Conservation (phyloP, 768 basidiomycete genomes). For the Agrocybe praecox region DNA sequence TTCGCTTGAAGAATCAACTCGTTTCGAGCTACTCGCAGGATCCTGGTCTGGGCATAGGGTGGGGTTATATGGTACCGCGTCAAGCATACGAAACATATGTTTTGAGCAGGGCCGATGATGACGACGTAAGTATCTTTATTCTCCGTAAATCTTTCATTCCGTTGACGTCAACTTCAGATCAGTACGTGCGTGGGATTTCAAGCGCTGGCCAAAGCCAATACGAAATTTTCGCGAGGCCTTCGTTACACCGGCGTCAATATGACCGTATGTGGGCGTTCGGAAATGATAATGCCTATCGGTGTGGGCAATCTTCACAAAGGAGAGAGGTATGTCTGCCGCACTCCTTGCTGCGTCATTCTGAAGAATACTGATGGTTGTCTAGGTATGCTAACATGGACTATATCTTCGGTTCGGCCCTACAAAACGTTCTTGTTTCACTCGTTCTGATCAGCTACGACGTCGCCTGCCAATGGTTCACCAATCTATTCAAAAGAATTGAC, state of each 20-base stretch:
- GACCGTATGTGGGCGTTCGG: neutral
- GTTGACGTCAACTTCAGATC: neutral
- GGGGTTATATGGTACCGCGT: slow-evolving; percentile 10
- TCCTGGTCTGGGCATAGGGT: slow-evolving; percentile 7
- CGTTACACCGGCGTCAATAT: neutral
- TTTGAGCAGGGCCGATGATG: slow-evolving; percentile 1
- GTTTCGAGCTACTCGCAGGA: slow-evolving; percentile 11
- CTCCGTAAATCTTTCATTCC: neutral
- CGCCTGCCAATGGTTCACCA: neutral
- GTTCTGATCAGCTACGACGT: neutral
- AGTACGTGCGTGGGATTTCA: neutral
- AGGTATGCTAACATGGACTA: neutral
- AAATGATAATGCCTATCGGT: neutral
- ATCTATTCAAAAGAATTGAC: neutral
- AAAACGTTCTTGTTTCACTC: neutral
- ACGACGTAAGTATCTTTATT: slow-evolving; percentile 7
- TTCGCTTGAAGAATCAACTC: slow-evolving; percentile 11
- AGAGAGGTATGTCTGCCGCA: neutral
- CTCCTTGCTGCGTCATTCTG: neutral
- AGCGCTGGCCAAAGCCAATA: neutral
- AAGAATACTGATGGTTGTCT: neutral
- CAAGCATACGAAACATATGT: slow-evolving; percentile 11
- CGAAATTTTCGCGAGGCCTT: neutral
- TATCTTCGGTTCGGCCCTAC: neutral
- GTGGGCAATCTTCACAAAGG: neutral